Base-by-base conservation (phyloP, 345 rosid species). In the Trapa incisa region DNA sequence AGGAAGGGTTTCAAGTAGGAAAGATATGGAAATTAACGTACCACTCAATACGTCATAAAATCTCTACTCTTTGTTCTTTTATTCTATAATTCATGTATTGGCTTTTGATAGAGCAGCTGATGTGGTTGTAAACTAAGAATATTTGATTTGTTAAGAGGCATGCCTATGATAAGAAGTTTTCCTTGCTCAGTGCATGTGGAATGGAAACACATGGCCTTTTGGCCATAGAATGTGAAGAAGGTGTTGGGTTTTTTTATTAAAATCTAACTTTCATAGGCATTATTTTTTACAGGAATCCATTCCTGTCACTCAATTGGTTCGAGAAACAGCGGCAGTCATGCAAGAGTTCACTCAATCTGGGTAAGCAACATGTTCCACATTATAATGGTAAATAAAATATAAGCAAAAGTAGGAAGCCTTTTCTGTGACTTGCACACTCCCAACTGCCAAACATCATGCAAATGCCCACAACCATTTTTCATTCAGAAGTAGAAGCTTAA, bases 301-400 rank as follows among this genome's bases (percentile, higher is more conserved):
- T 68, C 98, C 98, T n/a, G 97, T 93, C 65, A 90, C 96, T 7
- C 98, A 93, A 75, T 93, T 93, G 67, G 98, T 90, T 57, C 84
- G 98, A 83, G 98, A 93, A 78, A 90, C 92, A 52, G 96, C 98
- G 11, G 90, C 98, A 77, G 98, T 90, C 65, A 93, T 93, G 97
- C 98, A 93, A 75, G 97, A 93, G 81, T 93, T 93, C 75, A 93
- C 98, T 67, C 96, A 89, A 66, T 92, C 98, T 56, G 98, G 98
- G 98, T 92, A 82, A 80, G 47, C 52, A 39, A 73, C 10, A 12
- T 39, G 16, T 36, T 61, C 41, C 43, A 12, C 62, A 5, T 42
- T 64, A 38, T 41, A 5, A 33, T 62, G n/a, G 38, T 35, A 32
- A 32, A 35, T 29, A 5, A 58, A 58, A 15, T 58, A 32, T 15